Percentiles rank a stretch among this genome's conserved stretches.
phyloP scores from a whole-genome alignment of 495 filamentous ascomycete species.

The Viridothelium virens region DNA sequence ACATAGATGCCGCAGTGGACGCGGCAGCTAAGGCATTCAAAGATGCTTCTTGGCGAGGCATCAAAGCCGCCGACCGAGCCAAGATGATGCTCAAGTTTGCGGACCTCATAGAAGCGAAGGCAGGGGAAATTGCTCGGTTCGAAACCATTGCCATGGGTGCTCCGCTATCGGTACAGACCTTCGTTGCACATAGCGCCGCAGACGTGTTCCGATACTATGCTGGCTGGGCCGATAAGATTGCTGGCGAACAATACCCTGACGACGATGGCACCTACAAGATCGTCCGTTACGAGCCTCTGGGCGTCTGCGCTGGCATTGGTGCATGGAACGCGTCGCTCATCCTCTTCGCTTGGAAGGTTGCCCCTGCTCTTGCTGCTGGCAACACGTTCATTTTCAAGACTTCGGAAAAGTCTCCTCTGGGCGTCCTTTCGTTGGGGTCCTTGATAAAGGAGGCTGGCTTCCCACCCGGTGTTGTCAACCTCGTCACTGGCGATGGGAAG shows the following conservation, averaged over 20 bases:
- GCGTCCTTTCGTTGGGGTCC: slow-evolving; percentile 24
- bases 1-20: slow-evolving; percentile 34
- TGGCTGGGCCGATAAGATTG: slow-evolving; percentile 23
- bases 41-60: slow-evolving; percentile 28
- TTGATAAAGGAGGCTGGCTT: slow-evolving; percentile 36
- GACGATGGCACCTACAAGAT: slow-evolving; percentile 36
- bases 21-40: slow-evolving; percentile 33
- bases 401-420: slow-evolving; percentile 33
- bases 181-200: slow-evolving; percentile 14
- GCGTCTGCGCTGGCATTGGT: slow-evolving; percentile 34
- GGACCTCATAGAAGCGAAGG: slow-evolving; percentile 36
- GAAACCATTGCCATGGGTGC: slow-evolving; percentile 24
- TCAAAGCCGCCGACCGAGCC: slow-evolving; percentile 26
- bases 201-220: slow-evolving; percentile 24
- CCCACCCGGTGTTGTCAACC: slow-evolving; percentile 35
- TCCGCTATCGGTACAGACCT: slow-evolving; percentile 18
- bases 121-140: slow-evolving; percentile 21
- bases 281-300: slow-evolving; percentile 35
- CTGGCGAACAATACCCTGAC: slow-evolving; percentile 22
- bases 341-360: slow-evolving; percentile 30
- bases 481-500: slow-evolving; percentile 30
- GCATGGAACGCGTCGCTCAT: slow-evolving; percentile 34
- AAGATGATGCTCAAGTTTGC: slow-evolving; percentile 37
- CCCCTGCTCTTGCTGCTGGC: slow-evolving; percentile 31
- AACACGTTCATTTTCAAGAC: slow-evolving; percentile 36